phyloP scores from a whole-genome alignment of 805 yeast genomes.

The Kazachstania bromeliacearum region DNA sequence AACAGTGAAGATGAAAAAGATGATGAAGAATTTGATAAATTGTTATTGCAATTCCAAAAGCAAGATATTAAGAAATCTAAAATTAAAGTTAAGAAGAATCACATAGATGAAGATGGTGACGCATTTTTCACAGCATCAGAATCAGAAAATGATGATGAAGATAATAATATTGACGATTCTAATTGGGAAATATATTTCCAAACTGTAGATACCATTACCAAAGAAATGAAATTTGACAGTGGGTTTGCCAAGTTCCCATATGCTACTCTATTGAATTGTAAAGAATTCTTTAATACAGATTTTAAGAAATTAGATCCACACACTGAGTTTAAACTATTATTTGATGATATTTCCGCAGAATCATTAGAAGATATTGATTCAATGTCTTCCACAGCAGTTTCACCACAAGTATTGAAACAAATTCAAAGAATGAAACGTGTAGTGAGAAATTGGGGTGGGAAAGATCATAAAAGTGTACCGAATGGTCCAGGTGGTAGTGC shows the following conservation, averaged over 20 bases:
- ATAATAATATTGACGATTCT: conserved; percentile 6
- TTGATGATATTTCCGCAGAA: conserved; percentile 61
- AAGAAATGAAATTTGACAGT: conserved; percentile 28
- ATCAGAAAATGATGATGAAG: conserved; percentile 19
- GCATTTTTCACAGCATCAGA: conserved; percentile 37
- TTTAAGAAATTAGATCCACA: conserved; percentile 59
- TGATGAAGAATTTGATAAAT: conserved; percentile 51
- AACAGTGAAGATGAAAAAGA: conserved; percentile 24
- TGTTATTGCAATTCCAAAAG: conserved; percentile 37
- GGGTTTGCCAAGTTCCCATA: conserved; percentile 19
- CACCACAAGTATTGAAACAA: conserved; percentile 60
- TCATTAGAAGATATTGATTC: conserved; percentile 69
- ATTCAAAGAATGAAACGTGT: conserved; percentile 41
- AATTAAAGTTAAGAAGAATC: conserved; percentile 3
- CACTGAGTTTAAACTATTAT: conserved; percentile 56
- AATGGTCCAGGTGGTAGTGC: conserved; percentile 44
- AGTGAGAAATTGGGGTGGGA: conserved; percentile 82
- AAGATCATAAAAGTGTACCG: conserved; percentile 63
- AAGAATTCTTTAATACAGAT: conserved; percentile 19
- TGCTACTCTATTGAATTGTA: conserved; percentile 8
- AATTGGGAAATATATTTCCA: not conserved
- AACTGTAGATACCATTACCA: conserved; percentile 24
- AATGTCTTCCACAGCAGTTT: conserved; percentile 57
- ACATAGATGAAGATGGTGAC: conserved; percentile 27
- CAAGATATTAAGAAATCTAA: conserved; percentile 17